Percentiles rank a stretch among this genome's conserved stretches.
These are phyloP conservation scores for Furcasterigmium sp. DNA, from an alignment of 2,329 filamentous ascomycete species.

Conservation along the genomic window DNA sequence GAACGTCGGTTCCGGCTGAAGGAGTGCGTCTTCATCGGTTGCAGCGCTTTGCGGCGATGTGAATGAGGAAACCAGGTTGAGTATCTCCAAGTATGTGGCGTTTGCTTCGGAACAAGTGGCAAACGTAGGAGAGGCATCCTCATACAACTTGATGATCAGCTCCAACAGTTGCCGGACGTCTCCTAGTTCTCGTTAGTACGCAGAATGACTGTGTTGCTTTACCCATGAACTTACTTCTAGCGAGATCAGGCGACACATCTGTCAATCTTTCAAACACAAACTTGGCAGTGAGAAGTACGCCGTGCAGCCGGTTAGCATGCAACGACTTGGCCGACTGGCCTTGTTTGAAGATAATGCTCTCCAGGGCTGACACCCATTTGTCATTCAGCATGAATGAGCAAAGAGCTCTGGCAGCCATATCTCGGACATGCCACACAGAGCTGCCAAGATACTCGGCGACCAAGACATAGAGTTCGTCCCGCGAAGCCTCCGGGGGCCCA, in stretches of 20 bases:
- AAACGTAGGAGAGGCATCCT: slow-evolving; percentile 5
- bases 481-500: slow-evolving; percentile 54
- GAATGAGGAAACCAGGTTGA: slow-evolving; percentile 34
- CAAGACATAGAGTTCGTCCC: slow-evolving; percentile 48
- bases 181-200: slow-evolving; percentile 14
- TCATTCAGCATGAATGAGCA: slow-evolving; percentile 54
- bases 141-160: slow-evolving; percentile 16
- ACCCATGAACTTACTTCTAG: slow-evolving; percentile 26
- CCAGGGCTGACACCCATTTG: slow-evolving; percentile 38
- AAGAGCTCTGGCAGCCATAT: slow-evolving; percentile 72
- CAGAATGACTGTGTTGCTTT: background rate
- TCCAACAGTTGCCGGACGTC: slow-evolving; percentile 21
- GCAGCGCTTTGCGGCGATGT: slow-evolving; percentile 11
- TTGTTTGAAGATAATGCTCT: background rate
- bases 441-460: slow-evolving; percentile 62
- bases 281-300: slow-evolving; percentile 49
- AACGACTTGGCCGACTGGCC: slow-evolving; percentile 18
- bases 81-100: slow-evolving; percentile 40
- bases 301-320: slow-evolving; percentile 51
- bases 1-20: background rate
- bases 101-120: slow-evolving; percentile 31
- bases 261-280: slow-evolving; percentile 50
- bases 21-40: background rate
- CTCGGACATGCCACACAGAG: slow-evolving; percentile 73
- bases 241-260: slow-evolving; percentile 36